Evolutionary conservation across 2,329 filamentous ascomycete genomes (phyloP).

Genomic region (Sporothrix luriei): DNA sequence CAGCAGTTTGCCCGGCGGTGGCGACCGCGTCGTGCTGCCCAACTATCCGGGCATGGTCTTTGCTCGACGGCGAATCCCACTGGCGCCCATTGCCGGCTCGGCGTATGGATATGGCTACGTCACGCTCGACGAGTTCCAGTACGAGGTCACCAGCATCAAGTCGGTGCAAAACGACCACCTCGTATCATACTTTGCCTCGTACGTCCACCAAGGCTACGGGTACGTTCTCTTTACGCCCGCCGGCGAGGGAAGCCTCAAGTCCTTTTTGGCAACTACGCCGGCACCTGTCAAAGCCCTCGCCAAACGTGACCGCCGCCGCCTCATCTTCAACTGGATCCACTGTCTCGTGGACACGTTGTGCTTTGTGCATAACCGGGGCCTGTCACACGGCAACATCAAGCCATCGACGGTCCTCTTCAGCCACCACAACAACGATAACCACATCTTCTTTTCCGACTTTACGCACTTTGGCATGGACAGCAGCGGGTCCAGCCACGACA

Average conservation of each 20-base stretch:
- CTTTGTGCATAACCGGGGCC: slow-evolving; percentile 65
- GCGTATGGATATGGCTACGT: slow-evolving; percentile 47
- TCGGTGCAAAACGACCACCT: slow-evolving; percentile 68
- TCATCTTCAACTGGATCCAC: slow-evolving; percentile 73
- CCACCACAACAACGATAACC: slow-evolving; percentile 57
- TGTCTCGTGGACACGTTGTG: slow-evolving; percentile 70
- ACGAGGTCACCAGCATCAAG: slow-evolving; percentile 62
- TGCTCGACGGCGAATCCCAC: slow-evolving; percentile 59
- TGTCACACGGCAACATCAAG: slow-evolving; percentile 68
- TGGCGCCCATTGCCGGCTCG: slow-evolving; percentile 45
- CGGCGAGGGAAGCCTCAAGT: slow-evolving; percentile 66
- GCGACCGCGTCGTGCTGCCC: slow-evolving; percentile 64
- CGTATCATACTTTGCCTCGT: slow-evolving; percentile 71
- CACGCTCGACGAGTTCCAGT: slow-evolving; percentile 58
- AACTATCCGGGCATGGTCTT: slow-evolving; percentile 61
- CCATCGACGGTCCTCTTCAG: slow-evolving; percentile 68
- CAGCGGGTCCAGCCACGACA: slow-evolving; percentile 44
- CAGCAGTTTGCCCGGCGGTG: not conserved
- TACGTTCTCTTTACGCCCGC: slow-evolving; percentile 69
- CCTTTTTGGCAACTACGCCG: slow-evolving; percentile 66
- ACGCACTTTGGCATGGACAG: slow-evolving; percentile 51
- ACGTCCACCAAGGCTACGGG: slow-evolving; percentile 63
- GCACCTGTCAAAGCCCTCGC: slow-evolving; percentile 63
- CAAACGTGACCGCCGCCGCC: slow-evolving; percentile 60
- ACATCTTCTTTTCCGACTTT: slow-evolving; percentile 69